Conservation (phyloP, 441 rosid species). For the Populus hybrid region DNA sequence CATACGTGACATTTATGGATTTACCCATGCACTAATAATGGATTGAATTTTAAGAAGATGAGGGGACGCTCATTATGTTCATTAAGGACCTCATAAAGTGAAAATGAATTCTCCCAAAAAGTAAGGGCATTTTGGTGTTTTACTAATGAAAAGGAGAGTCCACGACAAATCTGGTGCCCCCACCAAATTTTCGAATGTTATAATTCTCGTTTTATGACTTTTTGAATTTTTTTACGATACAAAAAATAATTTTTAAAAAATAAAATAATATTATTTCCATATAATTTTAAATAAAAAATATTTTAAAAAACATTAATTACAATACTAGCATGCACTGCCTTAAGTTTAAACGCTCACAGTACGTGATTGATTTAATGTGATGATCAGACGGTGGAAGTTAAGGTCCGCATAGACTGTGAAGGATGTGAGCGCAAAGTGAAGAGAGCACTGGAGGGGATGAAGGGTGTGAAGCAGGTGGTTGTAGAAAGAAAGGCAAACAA, state of each 20-base stretch:
- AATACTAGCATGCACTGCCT: no score
- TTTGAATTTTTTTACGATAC: no score
- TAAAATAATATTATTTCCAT: no score
- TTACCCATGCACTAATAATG: not conserved
- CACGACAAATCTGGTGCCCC: not conserved
- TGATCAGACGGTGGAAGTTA: conserved; percentile 87
- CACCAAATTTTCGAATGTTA: not conserved
- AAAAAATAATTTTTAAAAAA: no score
- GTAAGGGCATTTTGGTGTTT: not conserved
- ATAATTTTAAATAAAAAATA: no score
- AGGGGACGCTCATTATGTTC: not conserved
- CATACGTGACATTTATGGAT: no score
- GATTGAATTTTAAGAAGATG: not conserved
- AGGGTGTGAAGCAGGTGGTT: conserved; percentile 67
- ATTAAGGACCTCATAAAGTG: not conserved
- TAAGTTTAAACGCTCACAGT: no score
- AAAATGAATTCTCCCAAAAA: not conserved
- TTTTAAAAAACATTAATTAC: no score
- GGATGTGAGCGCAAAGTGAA: conserved; percentile 91
- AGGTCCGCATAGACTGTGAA: conserved; percentile 84
- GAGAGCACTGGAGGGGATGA: conserved; percentile 78
- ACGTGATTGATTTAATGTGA: not conserved
- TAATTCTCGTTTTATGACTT: not conserved
- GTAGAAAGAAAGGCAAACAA: conserved; percentile 76
- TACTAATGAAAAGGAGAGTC: not conserved